Percentiles rank a stretch among this genome's conserved stretches.
These are phyloP conservation scores for Pleurotus eryngii DNA, from an alignment of 768 basidiomycete genomes.

Conservation along the genomic window DNA sequence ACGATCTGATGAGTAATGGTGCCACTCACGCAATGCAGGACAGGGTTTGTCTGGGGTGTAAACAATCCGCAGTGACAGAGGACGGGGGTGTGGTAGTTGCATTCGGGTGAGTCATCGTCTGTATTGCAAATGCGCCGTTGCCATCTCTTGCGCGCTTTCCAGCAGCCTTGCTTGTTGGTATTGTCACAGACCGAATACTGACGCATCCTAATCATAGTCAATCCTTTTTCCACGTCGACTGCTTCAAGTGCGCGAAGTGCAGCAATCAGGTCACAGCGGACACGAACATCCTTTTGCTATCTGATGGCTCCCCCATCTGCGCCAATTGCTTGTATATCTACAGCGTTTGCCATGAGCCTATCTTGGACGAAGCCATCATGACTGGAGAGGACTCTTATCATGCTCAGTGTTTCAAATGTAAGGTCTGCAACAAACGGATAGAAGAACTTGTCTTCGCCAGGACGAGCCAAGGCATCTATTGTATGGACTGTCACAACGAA, in stretches of 20 bases:
- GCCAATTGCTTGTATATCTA: conserved; percentile 93
- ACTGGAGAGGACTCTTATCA: conserved; percentile 99
- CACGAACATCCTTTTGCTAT: conserved; percentile 93
- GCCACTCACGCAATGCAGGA: conserved; percentile 36
- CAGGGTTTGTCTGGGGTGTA: conserved; percentile 79
- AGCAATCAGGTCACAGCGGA: conserved; percentile 89
- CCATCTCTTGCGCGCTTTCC: background rate
- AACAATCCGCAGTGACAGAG: conserved; percentile 71
- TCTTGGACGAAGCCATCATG: conserved; percentile 99
- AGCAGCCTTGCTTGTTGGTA: no score
- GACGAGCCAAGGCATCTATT: conserved; percentile 97
- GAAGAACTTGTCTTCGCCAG: conserved; percentile 99
- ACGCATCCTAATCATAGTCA: conserved; percentile 45
- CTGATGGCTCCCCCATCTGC: conserved; percentile 97
- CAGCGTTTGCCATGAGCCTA: conserved; percentile 90
- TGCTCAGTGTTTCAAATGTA: conserved; percentile 97
- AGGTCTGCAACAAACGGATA: conserved; percentile 89
- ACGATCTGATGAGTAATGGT: background rate
- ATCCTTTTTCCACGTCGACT: conserved; percentile 92
- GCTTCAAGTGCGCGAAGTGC: conserved; percentile 98
- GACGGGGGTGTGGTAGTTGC: conserved; percentile 88
- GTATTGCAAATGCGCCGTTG: background rate
- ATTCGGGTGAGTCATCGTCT: conserved; percentile 70
- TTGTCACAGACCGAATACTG: background rate
- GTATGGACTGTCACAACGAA: conserved; percentile 98